These are phyloP conservation scores for Parastagonospora avenae DNA, from an alignment of 2,329 filamentous ascomycete genomes.

Conservation along the genomic window DNA sequence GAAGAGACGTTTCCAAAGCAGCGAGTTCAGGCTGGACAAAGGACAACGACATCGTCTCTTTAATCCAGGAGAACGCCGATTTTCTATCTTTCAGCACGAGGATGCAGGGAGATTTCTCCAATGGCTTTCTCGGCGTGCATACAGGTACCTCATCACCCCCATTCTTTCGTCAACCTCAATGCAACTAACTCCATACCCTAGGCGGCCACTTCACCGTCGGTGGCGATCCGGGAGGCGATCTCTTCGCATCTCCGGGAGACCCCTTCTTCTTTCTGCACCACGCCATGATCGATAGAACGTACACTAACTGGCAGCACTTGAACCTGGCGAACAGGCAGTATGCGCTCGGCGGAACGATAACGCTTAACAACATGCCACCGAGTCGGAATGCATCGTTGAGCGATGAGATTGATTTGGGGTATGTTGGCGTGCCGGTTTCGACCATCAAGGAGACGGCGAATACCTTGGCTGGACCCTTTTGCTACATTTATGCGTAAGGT, in stretches of 20 bases:
- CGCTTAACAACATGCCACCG: conserved; percentile 51
- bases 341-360: conserved; percentile 52
- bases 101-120: conserved; percentile 48
- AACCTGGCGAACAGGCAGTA: conserved; percentile 46
- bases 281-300: conserved; percentile 54
- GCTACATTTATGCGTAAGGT: conserved; percentile 49
- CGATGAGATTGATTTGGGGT: conserved; percentile 49
- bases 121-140: conserved; percentile 50
- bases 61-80: conserved; percentile 14
- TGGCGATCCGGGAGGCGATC: conserved; percentile 54
- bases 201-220: conserved; percentile 53
- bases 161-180: no score
- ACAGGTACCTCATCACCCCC: conserved; percentile 27
- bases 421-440: conserved; percentile 30
- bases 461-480: conserved; percentile 54
- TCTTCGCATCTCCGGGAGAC: conserved; percentile 54
- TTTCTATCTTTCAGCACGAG: conserved; percentile 38
- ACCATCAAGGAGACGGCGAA: conserved; percentile 49
- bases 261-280: conserved; percentile 56
- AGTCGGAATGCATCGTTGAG: conserved; percentile 54
- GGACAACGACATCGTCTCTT: conserved; percentile 15
- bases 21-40: conserved; percentile 11
- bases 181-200: no score
- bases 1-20: conserved; percentile 38
- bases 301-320: conserved; percentile 58